Evolutionary conservation across 2,329 filamentous ascomycete species (phyloP), one percentile per base, ranked within the genome.

Genomic region (Cladosporium sphaerospermum): DNA sequence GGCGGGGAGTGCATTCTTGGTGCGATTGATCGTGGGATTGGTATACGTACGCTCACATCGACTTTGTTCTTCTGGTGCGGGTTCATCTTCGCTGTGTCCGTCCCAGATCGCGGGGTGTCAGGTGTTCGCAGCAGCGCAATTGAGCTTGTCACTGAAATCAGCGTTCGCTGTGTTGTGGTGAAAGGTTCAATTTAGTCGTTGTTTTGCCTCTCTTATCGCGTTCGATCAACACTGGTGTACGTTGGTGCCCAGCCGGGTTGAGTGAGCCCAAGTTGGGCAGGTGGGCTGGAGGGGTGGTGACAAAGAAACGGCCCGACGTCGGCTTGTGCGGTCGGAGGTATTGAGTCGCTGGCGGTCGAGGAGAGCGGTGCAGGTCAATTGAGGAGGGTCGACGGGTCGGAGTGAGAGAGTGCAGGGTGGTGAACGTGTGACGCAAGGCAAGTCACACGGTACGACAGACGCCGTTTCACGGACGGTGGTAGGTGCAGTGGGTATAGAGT

Each of bases 61-160:
- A 97, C 81, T 80, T 99, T 97, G 81, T 96, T 96, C 81, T 95
- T 91, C 80, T 96, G 89, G 72, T 91, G 89, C 64, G 92, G 92
- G 73, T 96, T 96, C 89, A 97, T 95, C 61, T 41, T 53, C 28
- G 36, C 51, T 43, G 51, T 28, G 34, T 28, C 23, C 32, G 31
- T 51, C 19, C 28, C 23, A 18, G 23, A 28, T 28, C 23, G 23
- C 23, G 23, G 23, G 23, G 23, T 28, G 23, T 28, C 23, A 28
- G 23, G 23, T 28, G 47, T 10, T 10, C 16, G 40, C 23, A 10
- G 40, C 40, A 32, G 19, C 10, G 42, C 10, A 14, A n/a, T 1
- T 44, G 19, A n/a, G 16, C 9, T 10, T 44, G 11, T 28, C 23
- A 28, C 23, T 28, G 23, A 28, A 7, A 4, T 44, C 11, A 10